Evolutionary conservation across 139 green algal genomes (phyloP).

Genomic region (Deuterostichococcus epilithicus): DNA sequence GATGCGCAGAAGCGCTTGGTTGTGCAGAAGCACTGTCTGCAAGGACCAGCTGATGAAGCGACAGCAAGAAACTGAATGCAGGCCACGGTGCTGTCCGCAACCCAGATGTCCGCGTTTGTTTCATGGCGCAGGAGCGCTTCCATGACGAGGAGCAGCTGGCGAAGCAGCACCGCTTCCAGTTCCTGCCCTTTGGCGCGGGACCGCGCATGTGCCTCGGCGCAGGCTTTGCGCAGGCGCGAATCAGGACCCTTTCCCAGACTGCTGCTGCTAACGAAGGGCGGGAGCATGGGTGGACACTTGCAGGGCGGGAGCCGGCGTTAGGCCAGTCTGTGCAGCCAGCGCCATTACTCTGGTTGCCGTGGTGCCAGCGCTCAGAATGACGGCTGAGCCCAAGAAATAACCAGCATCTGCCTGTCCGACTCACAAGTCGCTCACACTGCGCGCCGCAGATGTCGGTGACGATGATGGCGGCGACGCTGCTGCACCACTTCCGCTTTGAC

Average conservation of each 20-base stretch:
- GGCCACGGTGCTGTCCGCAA: not conserved
- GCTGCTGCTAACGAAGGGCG: not conserved
- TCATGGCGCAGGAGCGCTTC: constrained; percentile 13
- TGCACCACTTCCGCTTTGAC: constrained; percentile 45
- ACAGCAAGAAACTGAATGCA: too few relatives aligned
- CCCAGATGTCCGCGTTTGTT: constrained; percentile 15
- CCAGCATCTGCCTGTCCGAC: not conserved
- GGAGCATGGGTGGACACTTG: too few relatives aligned
- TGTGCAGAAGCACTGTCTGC: too few relatives aligned
- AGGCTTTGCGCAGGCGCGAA: constrained; percentile 36
- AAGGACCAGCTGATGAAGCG: too few relatives aligned
- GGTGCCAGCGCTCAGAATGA: too few relatives aligned
- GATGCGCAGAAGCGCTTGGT: too few relatives aligned
- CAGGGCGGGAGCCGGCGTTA: too few relatives aligned
- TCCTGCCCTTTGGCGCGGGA: constrained; percentile 54
- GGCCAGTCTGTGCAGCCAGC: too few relatives aligned
- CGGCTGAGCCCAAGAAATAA: too few relatives aligned
- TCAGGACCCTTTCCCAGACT: too few relatives aligned
- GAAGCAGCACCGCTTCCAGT: constrained; percentile 51
- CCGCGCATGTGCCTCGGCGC: constrained; percentile 58
- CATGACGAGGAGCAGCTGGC: constrained; percentile 17
- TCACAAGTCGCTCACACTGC: not conserved
- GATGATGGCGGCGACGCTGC: constrained; percentile 48
- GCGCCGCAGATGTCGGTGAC: constrained; percentile 41
- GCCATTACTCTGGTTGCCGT: too few relatives aligned